Conservation (phyloP, 2,329 filamentous ascomycete genomes). For the Aspergillus aculeatinus region DNA sequence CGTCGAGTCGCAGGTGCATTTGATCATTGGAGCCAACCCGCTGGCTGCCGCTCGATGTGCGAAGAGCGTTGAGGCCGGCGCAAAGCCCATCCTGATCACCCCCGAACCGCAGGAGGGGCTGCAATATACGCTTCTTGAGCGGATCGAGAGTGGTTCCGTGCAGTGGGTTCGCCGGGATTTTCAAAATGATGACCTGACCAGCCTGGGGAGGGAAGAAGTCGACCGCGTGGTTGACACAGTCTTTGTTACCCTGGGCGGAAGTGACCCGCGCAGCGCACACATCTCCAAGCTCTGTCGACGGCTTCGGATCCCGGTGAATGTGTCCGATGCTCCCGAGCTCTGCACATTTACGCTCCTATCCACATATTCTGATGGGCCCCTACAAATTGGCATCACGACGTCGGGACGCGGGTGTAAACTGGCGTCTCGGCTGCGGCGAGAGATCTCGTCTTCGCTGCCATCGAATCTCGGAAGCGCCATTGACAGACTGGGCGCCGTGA, state of each 20-base stretch:
- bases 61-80: constrained; percentile 78
- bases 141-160: constrained; percentile 44
- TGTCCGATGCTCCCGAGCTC: constrained; percentile 79
- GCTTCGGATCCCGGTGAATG: constrained; percentile 87
- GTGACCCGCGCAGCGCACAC: constrained; percentile 54
- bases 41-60: constrained; percentile 81
- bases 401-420: constrained; percentile 94
- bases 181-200: constrained; percentile 68
- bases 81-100: constrained; percentile 74
- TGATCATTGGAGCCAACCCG: constrained; percentile 82
- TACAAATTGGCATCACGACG: constrained; percentile 94
- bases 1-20: constrained; percentile 59
- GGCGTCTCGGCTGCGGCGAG: constrained; percentile 81
- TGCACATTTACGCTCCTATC: constrained; percentile 90
- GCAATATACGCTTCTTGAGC: constrained; percentile 56
- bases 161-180: constrained; percentile 55
- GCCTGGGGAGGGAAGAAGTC: constrained; percentile 76
- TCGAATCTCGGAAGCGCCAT: constrained; percentile 73
- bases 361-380: constrained; percentile 82
- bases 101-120: constrained; percentile 59
- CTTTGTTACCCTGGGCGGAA: constrained; percentile 70
- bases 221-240: constrained; percentile 81
- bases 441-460: constrained; percentile 80
- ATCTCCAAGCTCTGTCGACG: constrained; percentile 75
- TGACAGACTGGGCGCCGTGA: constrained; percentile 69